phyloP scores from a whole-genome alignment of 2,329 filamentous ascomycete species.

The Fusarium sp. region DNA sequence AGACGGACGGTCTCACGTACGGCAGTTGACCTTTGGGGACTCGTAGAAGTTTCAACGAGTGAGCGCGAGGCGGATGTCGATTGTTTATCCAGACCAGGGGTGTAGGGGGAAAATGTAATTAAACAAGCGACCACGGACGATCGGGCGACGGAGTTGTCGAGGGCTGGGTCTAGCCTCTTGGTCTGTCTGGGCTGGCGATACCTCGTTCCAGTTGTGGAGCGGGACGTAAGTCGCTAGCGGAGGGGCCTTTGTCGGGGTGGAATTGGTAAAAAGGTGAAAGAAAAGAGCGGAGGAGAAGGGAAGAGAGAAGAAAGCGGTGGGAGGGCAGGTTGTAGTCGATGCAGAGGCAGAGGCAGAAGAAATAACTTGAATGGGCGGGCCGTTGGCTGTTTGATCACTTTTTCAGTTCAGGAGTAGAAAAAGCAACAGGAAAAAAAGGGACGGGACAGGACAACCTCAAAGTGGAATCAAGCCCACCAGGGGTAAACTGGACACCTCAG shows the following conservation, averaged over 20 bases:
- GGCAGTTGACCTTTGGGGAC: conserved; percentile 18
- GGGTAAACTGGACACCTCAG: background rate
- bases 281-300: conserved; percentile 11
- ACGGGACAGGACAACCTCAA: conserved; percentile 12
- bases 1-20: conserved; percentile 33
- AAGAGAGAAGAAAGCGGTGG: conserved; percentile 5
- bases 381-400: conserved; percentile 21
- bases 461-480: conserved; percentile 28
- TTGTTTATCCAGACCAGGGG: conserved; percentile 41
- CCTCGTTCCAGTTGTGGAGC: conserved; percentile 38
- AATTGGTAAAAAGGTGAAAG: conserved; percentile 11
- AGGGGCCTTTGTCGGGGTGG: conserved; percentile 21
- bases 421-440: conserved; percentile 26
- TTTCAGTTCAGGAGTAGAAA: conserved; percentile 31
- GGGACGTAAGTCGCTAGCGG: conserved; percentile 22
- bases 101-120: conserved; percentile 41
- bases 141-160: conserved; percentile 30
- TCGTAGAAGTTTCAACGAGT: conserved; percentile 23
- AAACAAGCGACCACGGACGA: conserved; percentile 39
- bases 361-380: conserved; percentile 8
- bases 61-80: conserved; percentile 23
- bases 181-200: conserved; percentile 4
- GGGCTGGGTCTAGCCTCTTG: background rate
- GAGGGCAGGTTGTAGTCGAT: background rate
- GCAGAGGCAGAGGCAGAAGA: background rate